Conservation (phyloP, 108 stramenopile genomes). For the Schizochytrium sp. region DNA sequence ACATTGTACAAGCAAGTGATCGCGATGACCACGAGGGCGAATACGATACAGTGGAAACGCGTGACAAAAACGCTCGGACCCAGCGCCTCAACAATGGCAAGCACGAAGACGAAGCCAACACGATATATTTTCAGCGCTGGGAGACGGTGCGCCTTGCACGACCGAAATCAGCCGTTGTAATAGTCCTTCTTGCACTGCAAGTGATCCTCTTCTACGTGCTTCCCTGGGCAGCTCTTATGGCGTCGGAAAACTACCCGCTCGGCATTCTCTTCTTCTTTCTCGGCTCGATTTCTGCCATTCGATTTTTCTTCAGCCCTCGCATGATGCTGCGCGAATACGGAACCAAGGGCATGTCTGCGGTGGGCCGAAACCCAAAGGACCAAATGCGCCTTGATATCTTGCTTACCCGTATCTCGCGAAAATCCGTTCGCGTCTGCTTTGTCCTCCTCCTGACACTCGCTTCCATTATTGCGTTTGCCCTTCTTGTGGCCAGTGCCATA, state of each 20-base stretch:
- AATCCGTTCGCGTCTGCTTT: conserved; percentile 24
- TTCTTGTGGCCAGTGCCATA: not conserved
- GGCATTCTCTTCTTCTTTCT: conserved; percentile 29
- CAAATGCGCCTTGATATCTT: not conserved
- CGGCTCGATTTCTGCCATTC: conserved; percentile 19
- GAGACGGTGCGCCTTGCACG: not conserved
- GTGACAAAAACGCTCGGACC: not conserved
- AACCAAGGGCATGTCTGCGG: not conserved
- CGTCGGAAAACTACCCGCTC: conserved; percentile 15
- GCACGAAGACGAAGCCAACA: too few species aligned
- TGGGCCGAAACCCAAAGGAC: not conserved
- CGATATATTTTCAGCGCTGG: not conserved
- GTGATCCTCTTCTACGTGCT: not conserved
- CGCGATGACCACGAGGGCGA: not conserved
- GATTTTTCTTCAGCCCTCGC: conserved; percentile 35
- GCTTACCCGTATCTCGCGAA: conserved; percentile 6
- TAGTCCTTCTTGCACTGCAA: not conserved
- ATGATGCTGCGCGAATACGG: conserved; percentile 17
- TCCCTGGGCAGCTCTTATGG: not conserved
- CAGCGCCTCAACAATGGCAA: too few species aligned
- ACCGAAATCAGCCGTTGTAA: not conserved
- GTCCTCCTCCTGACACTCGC: conserved; percentile 26
- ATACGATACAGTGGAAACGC: not conserved
- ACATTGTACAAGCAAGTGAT: not conserved
- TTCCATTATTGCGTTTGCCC: not conserved